These are phyloP conservation scores for Solanum bulbocastanum DNA, from an alignment of 257 asterid genomes.

Conservation along the genomic window DNA sequence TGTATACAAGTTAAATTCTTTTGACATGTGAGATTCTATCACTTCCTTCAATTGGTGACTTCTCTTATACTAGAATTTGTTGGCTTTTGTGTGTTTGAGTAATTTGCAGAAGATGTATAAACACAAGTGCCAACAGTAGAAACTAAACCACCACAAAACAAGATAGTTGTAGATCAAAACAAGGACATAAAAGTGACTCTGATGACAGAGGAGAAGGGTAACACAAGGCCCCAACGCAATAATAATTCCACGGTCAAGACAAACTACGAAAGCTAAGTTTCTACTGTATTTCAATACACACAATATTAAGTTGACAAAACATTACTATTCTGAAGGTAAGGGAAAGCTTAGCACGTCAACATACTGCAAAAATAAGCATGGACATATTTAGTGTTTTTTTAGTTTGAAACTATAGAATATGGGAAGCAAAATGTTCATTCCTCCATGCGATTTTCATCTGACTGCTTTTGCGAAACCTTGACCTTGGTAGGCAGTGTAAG, in stretches of 20 bases:
- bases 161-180: neutral
- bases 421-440: conserved; percentile 3
- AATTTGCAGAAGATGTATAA: too few relatives aligned
- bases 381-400: neutral
- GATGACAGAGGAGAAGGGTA: neutral
- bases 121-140: too few relatives aligned
- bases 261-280: neutral
- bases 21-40: too few relatives aligned
- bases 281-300: neutral
- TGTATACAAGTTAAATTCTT: too few relatives aligned
- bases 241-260: neutral
- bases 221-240: neutral
- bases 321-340: neutral
- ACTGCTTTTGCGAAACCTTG: conserved; percentile 4
- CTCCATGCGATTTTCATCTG: conserved; percentile 22
- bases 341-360: neutral
- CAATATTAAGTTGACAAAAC: neutral
- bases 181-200: neutral
- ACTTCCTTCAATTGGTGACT: too few relatives aligned
- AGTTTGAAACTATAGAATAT: neutral
- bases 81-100: too few relatives aligned
- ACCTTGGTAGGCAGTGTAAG: conserved; percentile 38
- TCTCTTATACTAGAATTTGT: too few relatives aligned
- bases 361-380: neutral
- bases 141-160: too few relatives aligned